Conservation (phyloP, 2,329 filamentous ascomycete species). For the Aspergillus niger region DNA sequence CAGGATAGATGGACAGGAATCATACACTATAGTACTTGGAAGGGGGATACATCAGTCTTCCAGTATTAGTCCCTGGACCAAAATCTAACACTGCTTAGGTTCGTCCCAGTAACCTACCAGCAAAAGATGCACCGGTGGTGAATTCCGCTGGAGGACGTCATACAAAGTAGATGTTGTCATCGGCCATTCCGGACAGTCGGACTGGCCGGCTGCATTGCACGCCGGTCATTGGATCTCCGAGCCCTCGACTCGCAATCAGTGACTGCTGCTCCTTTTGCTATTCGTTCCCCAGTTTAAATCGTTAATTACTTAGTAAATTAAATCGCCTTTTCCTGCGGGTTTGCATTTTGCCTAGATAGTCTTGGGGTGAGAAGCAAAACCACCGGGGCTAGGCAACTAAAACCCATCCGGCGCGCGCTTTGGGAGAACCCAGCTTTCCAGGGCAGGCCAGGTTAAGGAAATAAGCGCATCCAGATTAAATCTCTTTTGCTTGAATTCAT, state of each 20-base stretch:
- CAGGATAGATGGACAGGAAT: too few relatives aligned
- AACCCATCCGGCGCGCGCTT: neutral
- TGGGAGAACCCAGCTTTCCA: neutral
- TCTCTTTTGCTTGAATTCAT: neutral
- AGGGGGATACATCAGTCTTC: too few relatives aligned
- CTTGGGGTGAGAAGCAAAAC: neutral
- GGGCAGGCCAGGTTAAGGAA: neutral
- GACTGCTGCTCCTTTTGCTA: neutral
- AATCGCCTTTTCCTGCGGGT: neutral
- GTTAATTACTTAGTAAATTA: neutral
- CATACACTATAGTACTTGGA: too few relatives aligned
- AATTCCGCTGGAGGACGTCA: neutral
- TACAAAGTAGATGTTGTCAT: neutral
- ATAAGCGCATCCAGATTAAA: slow-evolving; percentile 3
- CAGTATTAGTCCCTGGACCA: too few relatives aligned
- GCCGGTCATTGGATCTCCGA: slow-evolving; percentile 4
- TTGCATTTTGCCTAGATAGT: too few relatives aligned
- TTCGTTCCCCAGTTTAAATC: neutral
- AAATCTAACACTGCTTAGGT: neutral
- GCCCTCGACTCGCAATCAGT: neutral
- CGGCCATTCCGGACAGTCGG: slow-evolving; percentile 1
- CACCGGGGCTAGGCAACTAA: neutral
- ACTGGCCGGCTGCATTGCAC: neutral
- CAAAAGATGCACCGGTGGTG: neutral
- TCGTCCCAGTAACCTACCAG: neutral